Conservation (phyloP, 2,329 filamentous ascomycete species). For the Chaetomiaceae sp. region DNA sequence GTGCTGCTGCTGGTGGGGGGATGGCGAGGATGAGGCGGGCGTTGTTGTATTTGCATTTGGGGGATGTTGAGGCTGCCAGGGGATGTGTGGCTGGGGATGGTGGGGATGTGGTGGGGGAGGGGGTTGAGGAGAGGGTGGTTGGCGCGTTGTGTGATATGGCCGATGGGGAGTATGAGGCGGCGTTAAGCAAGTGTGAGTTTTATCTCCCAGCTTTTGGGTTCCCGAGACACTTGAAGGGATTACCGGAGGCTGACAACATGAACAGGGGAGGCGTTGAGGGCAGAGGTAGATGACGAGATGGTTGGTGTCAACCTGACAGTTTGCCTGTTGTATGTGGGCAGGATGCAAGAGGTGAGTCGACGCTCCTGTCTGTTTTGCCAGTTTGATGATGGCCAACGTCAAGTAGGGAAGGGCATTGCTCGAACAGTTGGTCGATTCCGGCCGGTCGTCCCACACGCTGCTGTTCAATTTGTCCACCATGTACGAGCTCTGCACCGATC, state of each 20-base stretch:
- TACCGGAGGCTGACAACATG: too few species aligned
- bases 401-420: conserved; percentile 59
- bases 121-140: conserved; percentile 47
- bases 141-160: conserved; percentile 71
- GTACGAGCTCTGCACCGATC: conserved; percentile 86
- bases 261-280: conserved; percentile 40
- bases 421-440: conserved; percentile 58
- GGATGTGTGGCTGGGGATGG: conserved; percentile 40
- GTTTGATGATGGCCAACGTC: conserved; percentile 23
- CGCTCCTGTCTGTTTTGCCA: not conserved
- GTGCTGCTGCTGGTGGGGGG: conserved; percentile 30
- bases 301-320: conserved; percentile 78
- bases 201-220: too few species aligned
- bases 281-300: conserved; percentile 55
- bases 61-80: conserved; percentile 66
- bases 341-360: conserved; percentile 52
- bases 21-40: conserved; percentile 48
- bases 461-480: conserved; percentile 88
- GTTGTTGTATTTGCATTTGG: conserved; percentile 72
- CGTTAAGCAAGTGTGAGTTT: conserved; percentile 51
- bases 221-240: too few species aligned
- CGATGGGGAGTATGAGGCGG: conserved; percentile 64
- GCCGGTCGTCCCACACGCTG: conserved; percentile 68
- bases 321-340: conserved; percentile 75
- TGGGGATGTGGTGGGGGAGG: conserved; percentile 40